Base-by-base conservation (phyloP, 768 basidiomycete species). In the Cystobasidiopsis lactophilus region DNA sequence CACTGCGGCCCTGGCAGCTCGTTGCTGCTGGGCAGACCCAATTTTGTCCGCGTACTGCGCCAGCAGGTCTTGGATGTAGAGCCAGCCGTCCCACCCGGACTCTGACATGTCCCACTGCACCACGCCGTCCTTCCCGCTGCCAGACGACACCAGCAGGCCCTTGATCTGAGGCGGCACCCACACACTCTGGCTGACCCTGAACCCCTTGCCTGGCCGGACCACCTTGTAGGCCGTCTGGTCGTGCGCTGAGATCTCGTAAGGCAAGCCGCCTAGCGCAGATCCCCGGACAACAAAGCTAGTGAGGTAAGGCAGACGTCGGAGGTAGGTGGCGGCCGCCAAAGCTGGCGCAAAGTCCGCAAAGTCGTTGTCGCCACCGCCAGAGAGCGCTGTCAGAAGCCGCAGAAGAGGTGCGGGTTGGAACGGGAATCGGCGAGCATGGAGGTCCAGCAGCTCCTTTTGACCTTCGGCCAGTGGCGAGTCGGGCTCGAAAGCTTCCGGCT, bases 401-500 rank as follows among this genome's bases (percentile, higher is more conserved):
- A 47, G 29, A 13, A 47, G 23, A 4, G 45, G 24, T 16, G 45
- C 29, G 29, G 45, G 24, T 30, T 29, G 45, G 30, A 47, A 47
- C 4, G 45, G 45, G 35, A 50, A 37, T 5, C 48, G 18, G 29
- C 48, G 29, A 33, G 48, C 48, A 50, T 50, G 48, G 16, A 37
- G 35, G 33, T 31, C 48, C 10, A 50, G 48, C 30, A 50, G 23
- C 35, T 50, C 30, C 30, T 30, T 23, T n/a, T 47, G 21, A 9
- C 24, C 23, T 4, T 47, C 45, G 4, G 30, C 14, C 24, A 47
- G 26, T 16, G 33, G 7, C 33, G 33, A 7, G 16, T 27, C 14
- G 29, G 23, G 16, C 24, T 23, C 45, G 14, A 27, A 11, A 24
- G 23, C 5, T 9, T 73, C 70, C 35, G 75, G 69, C 1, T 69